Percentiles rank a stretch among this genome's conserved stretches.
phyloP scores from a whole-genome alignment of 495 filamentous ascomycete genomes.

The Paragyromitra xinjiangensis region DNA sequence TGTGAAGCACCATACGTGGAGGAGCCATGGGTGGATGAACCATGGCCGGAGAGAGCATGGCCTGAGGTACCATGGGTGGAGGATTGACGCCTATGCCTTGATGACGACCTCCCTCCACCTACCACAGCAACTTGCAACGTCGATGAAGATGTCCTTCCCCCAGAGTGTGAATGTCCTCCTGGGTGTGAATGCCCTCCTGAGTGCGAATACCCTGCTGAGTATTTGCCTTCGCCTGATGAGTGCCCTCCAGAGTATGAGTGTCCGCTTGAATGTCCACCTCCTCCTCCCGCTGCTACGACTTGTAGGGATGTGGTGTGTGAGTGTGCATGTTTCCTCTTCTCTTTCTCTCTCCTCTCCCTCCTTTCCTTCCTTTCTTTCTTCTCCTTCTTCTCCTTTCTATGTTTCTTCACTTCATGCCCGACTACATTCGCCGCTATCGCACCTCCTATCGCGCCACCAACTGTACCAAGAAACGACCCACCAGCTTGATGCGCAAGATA shows the following conservation, averaged over 20 bases:
- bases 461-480: slow-evolving; percentile 60
- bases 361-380: slow-evolving; percentile 42
- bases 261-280: slow-evolving; percentile 14
- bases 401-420: slow-evolving; percentile 45
- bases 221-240: slow-evolving; percentile 22
- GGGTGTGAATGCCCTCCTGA: slow-evolving; percentile 7
- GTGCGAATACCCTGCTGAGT: slow-evolving; percentile 27
- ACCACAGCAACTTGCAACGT: slow-evolving; percentile 32
- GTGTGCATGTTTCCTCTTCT: slow-evolving; percentile 12
- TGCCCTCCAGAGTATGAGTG: slow-evolving; percentile 8
- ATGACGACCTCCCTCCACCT: slow-evolving; percentile 25
- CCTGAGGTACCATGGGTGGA: slow-evolving; percentile 33
- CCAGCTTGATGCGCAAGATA: slow-evolving; percentile 62
- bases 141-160: slow-evolving; percentile 32
- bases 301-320: slow-evolving; percentile 38
- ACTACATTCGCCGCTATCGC: slow-evolving; percentile 61
- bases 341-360: slow-evolving; percentile 28
- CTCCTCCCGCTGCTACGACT: slow-evolving; percentile 9
- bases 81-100: slow-evolving; percentile 30
- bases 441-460: slow-evolving; percentile 61
- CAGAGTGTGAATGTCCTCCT: slow-evolving; percentile 12
- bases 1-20: slow-evolving; percentile 10
- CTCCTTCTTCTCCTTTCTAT: slow-evolving; percentile 57
- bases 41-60: slow-evolving; percentile 7
- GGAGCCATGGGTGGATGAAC: slow-evolving; percentile 7